Percentiles rank a stretch among this genome's conserved stretches.
Evolutionary conservation across 768 basidiomycete genomes (phyloP).

Genomic region (Nidularia sp.): DNA sequence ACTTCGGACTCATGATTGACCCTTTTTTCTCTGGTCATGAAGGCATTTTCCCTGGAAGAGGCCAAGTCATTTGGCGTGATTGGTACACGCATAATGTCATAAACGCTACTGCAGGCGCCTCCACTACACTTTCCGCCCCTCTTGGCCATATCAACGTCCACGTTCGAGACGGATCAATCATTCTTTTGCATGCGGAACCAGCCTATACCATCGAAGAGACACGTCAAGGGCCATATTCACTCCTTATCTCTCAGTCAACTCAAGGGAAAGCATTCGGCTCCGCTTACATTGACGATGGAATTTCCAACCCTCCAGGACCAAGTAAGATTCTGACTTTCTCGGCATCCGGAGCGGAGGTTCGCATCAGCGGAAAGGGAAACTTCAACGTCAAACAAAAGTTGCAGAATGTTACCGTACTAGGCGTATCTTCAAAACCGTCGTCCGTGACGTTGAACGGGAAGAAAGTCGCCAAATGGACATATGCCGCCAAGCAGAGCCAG

Average conservation of each 20-base stretch:
- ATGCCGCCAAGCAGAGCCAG: slow-evolving; percentile 30
- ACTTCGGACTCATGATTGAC: too few species aligned
- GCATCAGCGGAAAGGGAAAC: slow-evolving; percentile 29
- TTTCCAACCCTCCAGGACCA: slow-evolving; percentile 53
- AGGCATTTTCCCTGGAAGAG: slow-evolving; percentile 67
- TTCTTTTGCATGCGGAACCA: slow-evolving; percentile 60
- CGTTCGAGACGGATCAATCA: slow-evolving; percentile 61
- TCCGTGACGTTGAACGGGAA: slow-evolving; percentile 34
- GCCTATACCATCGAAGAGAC: slow-evolving; percentile 70
- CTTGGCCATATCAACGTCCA: slow-evolving; percentile 76
- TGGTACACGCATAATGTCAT: slow-evolving; percentile 67
- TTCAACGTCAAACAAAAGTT: slow-evolving; percentile 46
- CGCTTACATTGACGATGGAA: slow-evolving; percentile 71
- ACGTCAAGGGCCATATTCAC: slow-evolving; percentile 51
- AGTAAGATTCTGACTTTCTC: slow-evolving; percentile 44
- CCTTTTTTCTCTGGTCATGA: background rate
- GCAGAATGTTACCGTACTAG: slow-evolving; percentile 53
- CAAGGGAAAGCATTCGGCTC: slow-evolving; percentile 51
- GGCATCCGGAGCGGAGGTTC: slow-evolving; percentile 27
- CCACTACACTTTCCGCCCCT: slow-evolving; percentile 57
- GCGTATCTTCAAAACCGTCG: slow-evolving; percentile 36
- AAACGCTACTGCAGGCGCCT: slow-evolving; percentile 31
- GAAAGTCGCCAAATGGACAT: slow-evolving; percentile 30
- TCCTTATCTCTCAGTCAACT: slow-evolving; percentile 53
- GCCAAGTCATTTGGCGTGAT: slow-evolving; percentile 60